Evolutionary conservation across 2,329 filamentous ascomycete genomes (phyloP), one percentile per base, ranked within the genome.

Genomic region (Calonectria hawksworthii): DNA sequence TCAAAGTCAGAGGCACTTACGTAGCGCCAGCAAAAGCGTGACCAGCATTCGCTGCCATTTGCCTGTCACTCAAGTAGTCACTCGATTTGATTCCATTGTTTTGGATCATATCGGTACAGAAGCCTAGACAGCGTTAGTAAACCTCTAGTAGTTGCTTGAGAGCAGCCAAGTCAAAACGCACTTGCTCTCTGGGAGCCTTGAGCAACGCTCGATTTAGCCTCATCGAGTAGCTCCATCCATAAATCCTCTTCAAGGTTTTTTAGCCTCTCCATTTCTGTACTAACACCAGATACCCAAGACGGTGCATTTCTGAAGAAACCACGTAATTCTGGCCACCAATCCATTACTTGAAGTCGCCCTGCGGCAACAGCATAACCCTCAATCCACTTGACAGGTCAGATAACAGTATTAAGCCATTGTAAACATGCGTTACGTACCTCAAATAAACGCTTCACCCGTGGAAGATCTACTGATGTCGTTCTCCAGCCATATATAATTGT

Each of bases 401-500:
- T 32, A 38, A 16, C 10, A 30, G n/a, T 11, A 4, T 6, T 23
- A 28, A 18, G 9, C 8, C 14, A 28, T 47, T 10, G n/a, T 11
- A 8, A 14, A 18, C 11, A 8, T 9, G 18, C 13, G 13, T 11
- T 36, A 5, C 41, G 23, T 44, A 72, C 69, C 34, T 72, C 69
- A 30, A 72, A 66, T 18, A 72, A 16, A 4, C 28, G 18, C 26
- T 72, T 72, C 8, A 50, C 50, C 6, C 66, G 56, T 7, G 59
- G 47, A 32, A 50, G n/a, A 16, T 72, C 69, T 3, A 66, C 61
- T 2, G 59, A 66, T 28, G 61, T 65, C 14, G 69, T 72, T 56
- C 69, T 65, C 69, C 69, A 72, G 34, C 69, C 69, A 28, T 72
- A 72, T 6, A 65, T 54, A n/a, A 72, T 72, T 3, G 69, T 66